Conservation (phyloP, 1,139 yeast species). For the Blastobotrys ciferrii region DNA sequence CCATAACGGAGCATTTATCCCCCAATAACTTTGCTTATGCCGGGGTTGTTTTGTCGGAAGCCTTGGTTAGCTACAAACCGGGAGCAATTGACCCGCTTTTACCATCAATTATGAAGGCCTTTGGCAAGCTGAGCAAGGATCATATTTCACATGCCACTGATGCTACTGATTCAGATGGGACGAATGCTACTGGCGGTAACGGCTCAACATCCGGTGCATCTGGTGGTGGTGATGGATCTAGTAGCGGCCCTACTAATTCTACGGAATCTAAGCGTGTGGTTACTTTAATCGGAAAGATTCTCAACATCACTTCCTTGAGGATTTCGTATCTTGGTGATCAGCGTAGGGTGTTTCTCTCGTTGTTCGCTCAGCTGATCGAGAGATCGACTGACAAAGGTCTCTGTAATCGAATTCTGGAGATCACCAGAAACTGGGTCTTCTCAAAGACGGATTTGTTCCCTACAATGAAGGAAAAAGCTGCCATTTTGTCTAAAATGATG, state of each 20-base stretch:
- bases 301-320: slow-evolving; percentile 75
- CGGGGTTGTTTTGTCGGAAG: slow-evolving; percentile 85
- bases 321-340: slow-evolving; percentile 89
- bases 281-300: slow-evolving; percentile 66
- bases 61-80: slow-evolving; percentile 72
- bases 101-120: slow-evolving; percentile 77
- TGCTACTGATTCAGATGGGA: slow-evolving; percentile 10
- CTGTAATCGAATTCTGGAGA: slow-evolving; percentile 68
- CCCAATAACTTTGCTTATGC: slow-evolving; percentile 78
- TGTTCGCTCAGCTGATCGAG: slow-evolving; percentile 87
- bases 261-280: slow-evolving; percentile 77
- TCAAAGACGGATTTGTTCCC: slow-evolving; percentile 83
- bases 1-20: slow-evolving; percentile 80
- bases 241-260: background rate
- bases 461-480: slow-evolving; percentile 94
- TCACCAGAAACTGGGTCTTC: slow-evolving; percentile 89
- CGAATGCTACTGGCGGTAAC: slow-evolving; percentile 17
- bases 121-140: slow-evolving; percentile 85
- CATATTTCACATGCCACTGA: slow-evolving; percentile 47
- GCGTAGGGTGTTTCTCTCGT: slow-evolving; percentile 78
- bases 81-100: slow-evolving; percentile 69
- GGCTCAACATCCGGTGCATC: slow-evolving; percentile 12
- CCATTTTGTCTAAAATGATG: slow-evolving; percentile 89
- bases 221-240: slow-evolving; percentile 41
- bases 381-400: slow-evolving; percentile 78